Base-by-base conservation (phyloP, 345 rosid genomes). In the Citrus unshiu region DNA sequence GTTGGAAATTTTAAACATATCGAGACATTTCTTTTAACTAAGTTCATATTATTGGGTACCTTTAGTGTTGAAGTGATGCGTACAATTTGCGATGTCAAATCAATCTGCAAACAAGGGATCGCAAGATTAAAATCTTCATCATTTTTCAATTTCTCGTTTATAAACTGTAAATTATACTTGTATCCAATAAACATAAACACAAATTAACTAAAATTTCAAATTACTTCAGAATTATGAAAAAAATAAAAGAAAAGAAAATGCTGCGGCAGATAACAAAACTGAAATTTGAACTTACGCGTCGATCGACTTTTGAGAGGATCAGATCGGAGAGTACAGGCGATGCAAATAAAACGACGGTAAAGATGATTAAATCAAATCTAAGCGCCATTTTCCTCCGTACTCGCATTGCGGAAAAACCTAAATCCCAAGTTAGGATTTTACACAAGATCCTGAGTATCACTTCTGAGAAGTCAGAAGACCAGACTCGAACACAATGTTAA, bases 231-330 rank as follows among this genome's bases (percentile, higher is more conserved):
- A 24, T 25, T 25, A 16, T 4, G 35, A 46, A 16, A 54, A 18
- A 18, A 70, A 6, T 24, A 4, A 70, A 46, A 43, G 58, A n/a
- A 6, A 56, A 57, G 21, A 25, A 32, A 32, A 6, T 51, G 13
- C 40, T 5, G 29, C 7, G 5, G 19, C 78, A 32, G 51, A 71
- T 35, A 76, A 60, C 29, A 68, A 51, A 68, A 25, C 75, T 25
- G 76, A 81, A 78, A 14, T 9, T 7, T 64, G 37, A 82, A 87
- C 97, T 90, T 92, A 96, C 98, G 72, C 91, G 97, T 80, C 98
- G 94, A 72, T 94, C 98, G 46, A 96, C 98, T 85, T 87, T 93
- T 78, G 98, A 91, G 81, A 95, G 80, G 75, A 92, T 74, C 80
- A 93, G 93, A 90, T 94, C 97, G 84, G 95, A 93, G 83, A 86